phyloP scores from a whole-genome alignment of 208 protist genomes.

The Acanthamoeba sp. region DNA sequence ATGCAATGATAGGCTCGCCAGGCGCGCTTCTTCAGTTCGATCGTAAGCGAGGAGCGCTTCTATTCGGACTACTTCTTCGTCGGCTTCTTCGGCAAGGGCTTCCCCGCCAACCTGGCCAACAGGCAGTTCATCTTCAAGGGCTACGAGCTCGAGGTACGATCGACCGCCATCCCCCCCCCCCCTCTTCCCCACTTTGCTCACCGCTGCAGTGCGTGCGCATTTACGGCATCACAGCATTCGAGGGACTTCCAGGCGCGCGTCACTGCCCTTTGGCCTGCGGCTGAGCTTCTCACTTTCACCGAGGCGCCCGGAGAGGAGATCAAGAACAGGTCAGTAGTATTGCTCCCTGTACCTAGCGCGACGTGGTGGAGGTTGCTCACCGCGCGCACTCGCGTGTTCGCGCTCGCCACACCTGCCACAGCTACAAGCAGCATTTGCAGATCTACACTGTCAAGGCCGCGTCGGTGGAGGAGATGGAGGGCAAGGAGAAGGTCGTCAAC shows the following conservation, averaged over 20 bases:
- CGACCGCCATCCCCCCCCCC: background rate
- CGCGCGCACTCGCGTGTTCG: background rate
- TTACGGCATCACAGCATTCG: slow-evolving; percentile 2
- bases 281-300: slow-evolving; percentile 71
- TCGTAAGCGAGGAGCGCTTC: slow-evolving; percentile 82
- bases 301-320: slow-evolving; percentile 67
- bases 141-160: slow-evolving; percentile 82
- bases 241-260: slow-evolving; percentile 72
- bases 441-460: slow-evolving; percentile 72
- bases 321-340: slow-evolving; percentile 8
- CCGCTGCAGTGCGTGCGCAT: background rate
- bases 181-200: slow-evolving; percentile 62
- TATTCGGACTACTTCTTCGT: slow-evolving; percentile 86
- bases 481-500: slow-evolving; percentile 67
- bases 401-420: background rate
- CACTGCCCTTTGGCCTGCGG: slow-evolving; percentile 21
- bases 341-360: background rate
- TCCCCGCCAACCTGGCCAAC: slow-evolving; percentile 74
- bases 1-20: slow-evolving; percentile 72
- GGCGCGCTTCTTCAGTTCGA: slow-evolving; percentile 79
- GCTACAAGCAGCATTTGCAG: slow-evolving; percentile 76
- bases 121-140: slow-evolving; percentile 85
- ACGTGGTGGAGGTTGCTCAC: too few species aligned
- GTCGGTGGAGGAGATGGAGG: slow-evolving; percentile 66
- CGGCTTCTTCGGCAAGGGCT: slow-evolving; percentile 83